Evolutionary conservation across 2,329 filamentous ascomycete species (phyloP).

Genomic region (Colletotrichum plurivorum): DNA sequence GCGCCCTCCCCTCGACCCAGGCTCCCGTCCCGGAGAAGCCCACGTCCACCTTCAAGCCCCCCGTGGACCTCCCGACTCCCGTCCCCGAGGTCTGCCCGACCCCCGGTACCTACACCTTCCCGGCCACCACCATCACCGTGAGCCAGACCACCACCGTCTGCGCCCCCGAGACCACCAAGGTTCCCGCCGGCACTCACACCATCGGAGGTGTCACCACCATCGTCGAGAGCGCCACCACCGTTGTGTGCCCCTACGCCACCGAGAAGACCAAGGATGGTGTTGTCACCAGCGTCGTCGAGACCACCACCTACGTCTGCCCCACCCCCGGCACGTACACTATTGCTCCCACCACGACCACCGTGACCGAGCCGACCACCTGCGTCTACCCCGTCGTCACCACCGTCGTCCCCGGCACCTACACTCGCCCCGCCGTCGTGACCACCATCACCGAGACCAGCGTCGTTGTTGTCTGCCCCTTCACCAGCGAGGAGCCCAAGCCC

Average conservation of each 20-base stretch:
- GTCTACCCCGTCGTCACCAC: conserved; percentile 77
- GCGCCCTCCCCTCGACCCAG: conserved; percentile 43
- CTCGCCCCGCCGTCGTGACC: conserved; percentile 74
- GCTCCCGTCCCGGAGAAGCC: conserved; percentile 44
- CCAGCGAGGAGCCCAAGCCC: conserved; percentile 52
- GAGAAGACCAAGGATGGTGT: conserved; percentile 71
- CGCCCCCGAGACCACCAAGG: conserved; percentile 72
- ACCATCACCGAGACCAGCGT: conserved; percentile 78
- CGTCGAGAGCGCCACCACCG: conserved; percentile 75
- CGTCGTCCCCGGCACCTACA: conserved; percentile 81
- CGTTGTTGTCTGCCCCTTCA: conserved; percentile 80
- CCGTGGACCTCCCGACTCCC: conserved; percentile 67
- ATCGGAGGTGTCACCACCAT: conserved; percentile 81
- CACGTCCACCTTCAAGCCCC: conserved; percentile 57
- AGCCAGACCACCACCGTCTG: conserved; percentile 77
- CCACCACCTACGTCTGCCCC: conserved; percentile 82
- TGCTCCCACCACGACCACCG: conserved; percentile 75
- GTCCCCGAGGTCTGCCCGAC: conserved; percentile 70
- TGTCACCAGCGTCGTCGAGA: conserved; percentile 76
- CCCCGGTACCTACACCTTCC: conserved; percentile 82
- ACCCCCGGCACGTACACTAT: conserved; percentile 83
- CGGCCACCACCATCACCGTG: conserved; percentile 78
- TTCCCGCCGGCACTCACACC: conserved; percentile 76
- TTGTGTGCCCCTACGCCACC: conserved; percentile 79
- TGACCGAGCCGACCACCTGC: conserved; percentile 65